Evolutionary conservation across 2,329 filamentous ascomycete species (phyloP), one percentile per base, ranked within the genome.

Genomic region (Penicillium sp.): DNA sequence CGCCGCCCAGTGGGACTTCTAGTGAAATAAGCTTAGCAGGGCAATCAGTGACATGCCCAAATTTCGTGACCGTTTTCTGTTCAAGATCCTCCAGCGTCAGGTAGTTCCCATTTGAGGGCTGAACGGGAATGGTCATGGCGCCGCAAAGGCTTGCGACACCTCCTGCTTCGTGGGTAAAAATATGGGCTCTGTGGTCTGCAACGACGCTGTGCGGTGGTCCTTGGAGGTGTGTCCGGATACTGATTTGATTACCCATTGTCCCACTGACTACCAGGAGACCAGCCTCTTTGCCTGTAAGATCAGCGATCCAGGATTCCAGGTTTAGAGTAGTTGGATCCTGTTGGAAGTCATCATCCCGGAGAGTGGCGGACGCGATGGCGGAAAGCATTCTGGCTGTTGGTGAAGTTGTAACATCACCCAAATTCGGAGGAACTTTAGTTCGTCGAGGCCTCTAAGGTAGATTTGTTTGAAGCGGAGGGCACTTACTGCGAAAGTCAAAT

Each of bases 191-290:
- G 47, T 75, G 65, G 57, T 78, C 75, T 26, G 66, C 63, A 3
- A 78, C 62, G 19, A 78, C 69, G 5, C 72, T 67, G 59, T 77
- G 71, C 5, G 75, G 75, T 5, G 75, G 74, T 45, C 73, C 72
- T n/a, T 60, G 64, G 19, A 78, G 68, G 60, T 73, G 71, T 6
- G 70, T 67, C 1, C 75, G 71, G 15, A 78, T 54, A 46, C 70
- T 70, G 47, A 78, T 71, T 65, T 77, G 75, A 59, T 78, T 78
- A n/a, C 73, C 74, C 75, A 76, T 76, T 17, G 75, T 78, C 8
- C 76, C 73, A 11, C 75, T 75, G 19, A 75, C 56, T 30, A 71
- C 69, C 62, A 73, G 74, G 13, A 77, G 62, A 3, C 68, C 70
- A 7, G 68, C 72, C 60, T 77, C 73, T 61, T 72, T 73, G 45